Evolutionary conservation across 495 filamentous ascomycete species (phyloP).

Genomic region (Bathelium albidoporum): DNA sequence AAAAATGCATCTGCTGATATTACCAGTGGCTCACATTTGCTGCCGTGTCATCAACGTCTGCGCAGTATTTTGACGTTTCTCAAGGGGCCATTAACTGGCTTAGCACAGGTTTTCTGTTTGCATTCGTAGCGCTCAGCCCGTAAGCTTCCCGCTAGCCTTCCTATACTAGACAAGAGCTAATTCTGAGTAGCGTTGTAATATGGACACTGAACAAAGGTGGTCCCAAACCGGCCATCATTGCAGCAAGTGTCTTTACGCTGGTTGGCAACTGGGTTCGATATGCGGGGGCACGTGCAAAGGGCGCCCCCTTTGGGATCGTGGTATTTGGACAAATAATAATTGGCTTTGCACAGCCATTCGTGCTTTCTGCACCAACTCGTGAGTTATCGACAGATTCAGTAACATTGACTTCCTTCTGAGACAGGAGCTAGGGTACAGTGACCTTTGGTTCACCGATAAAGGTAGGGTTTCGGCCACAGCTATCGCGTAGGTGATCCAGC

Average conservation of each 20-base stretch:
- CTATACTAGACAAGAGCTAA: neutral
- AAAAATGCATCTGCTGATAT: neutral
- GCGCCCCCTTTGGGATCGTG: constrained; percentile 59
- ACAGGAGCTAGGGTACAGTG: constrained; percentile 49
- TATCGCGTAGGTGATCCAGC: constrained; percentile 72
- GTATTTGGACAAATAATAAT: constrained; percentile 95
- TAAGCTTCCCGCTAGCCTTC: constrained; percentile 29
- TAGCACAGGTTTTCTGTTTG: constrained; percentile 74
- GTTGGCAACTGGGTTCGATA: constrained; percentile 91
- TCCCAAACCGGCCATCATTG: constrained; percentile 68
- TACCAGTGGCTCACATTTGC: constrained; percentile 85
- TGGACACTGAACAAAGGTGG: constrained; percentile 69
- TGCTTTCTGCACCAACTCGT: constrained; percentile 76
- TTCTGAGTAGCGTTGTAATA: constrained; percentile 46
- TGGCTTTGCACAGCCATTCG: constrained; percentile 85
- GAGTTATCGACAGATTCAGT: neutral
- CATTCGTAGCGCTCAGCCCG: constrained; percentile 66
- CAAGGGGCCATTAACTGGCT: constrained; percentile 86
- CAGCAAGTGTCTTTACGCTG: constrained; percentile 59
- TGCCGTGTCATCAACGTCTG: constrained; percentile 65
- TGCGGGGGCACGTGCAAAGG: constrained; percentile 55
- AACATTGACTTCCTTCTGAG: neutral
- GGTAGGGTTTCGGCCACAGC: constrained; percentile 86
- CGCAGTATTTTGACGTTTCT: constrained; percentile 63
- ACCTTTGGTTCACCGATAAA: constrained; percentile 82